Evolutionary conservation across 169 alveolate genomes (phyloP), one percentile per base, ranked within the genome.

Genomic region (Eimeria falciformis): DNA sequence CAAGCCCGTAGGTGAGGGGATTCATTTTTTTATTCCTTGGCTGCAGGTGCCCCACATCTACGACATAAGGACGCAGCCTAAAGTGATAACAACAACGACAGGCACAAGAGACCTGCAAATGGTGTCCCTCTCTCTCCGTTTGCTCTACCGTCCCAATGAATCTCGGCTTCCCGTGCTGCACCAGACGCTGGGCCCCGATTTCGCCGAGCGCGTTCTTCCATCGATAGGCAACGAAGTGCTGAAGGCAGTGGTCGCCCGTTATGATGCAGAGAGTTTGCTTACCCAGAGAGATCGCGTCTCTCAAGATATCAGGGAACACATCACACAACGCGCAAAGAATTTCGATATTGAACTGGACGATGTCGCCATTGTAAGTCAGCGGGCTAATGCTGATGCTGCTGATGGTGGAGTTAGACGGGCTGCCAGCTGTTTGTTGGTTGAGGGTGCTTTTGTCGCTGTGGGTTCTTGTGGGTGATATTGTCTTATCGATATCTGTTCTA

Each of bases 141-240:
- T 98, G 68, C 95, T 98, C 50, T 98, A 96, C 93, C 95, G 99
- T 47, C 99, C 99, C 93, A 93, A 66, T 55, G 96, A 93, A 85
- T 97, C 95, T 53, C 97, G 94, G 93, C 98, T 96, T 86, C 99
- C 99, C 17, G 94, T 97, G 53, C 71, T 98, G 17, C 99, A 98
- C 94, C 96, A 98, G 95, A 96, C 96, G 86, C 92, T 98, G 40
- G 99, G 99, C 25, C 98, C 98, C n/a, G 99, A 98, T 94, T 98
- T 97, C 93, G 99, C 98, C 93, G 99, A 98, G 83, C 95, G 99
- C 66, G 99, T 98, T 56, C 96, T 98, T 46, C 99, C 99, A 7
- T 98, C 99, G 1, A 97, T 98, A 87, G 99, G 99, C 71, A 98
- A 98, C 95, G 99, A 98, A 96, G 99, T 98, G 46, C 94, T 98